Conservation (phyloP, 371 early-diverging fungal species). For the Entomophthora muscae region DNA sequence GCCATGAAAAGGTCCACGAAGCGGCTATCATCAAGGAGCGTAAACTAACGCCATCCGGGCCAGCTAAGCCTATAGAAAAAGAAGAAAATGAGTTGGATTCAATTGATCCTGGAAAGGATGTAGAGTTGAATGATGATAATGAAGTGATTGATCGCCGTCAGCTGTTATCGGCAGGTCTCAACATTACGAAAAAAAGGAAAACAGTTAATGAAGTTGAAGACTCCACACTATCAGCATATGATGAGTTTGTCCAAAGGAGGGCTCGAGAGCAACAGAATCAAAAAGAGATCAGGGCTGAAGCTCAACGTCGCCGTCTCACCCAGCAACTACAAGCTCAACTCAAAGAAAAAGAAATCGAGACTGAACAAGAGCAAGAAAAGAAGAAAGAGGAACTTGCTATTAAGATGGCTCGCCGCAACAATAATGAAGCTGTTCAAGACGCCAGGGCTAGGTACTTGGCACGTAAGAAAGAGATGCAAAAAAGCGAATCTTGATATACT, state of each 20-base stretch:
- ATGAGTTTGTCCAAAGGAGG: slow-evolving; percentile 8
- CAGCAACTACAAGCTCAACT: slow-evolving; percentile 16
- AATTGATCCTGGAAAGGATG: slow-evolving; percentile 23
- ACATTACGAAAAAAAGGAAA: slow-evolving; percentile 25
- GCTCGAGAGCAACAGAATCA: slow-evolving; percentile 7
- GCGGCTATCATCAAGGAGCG: slow-evolving; percentile 10
- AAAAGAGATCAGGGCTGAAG: slow-evolving; percentile 13
- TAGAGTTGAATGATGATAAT: slow-evolving; percentile 47
- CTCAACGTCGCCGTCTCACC: slow-evolving; percentile 11
- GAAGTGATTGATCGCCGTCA: slow-evolving; percentile 68
- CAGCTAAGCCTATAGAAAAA: slow-evolving; percentile 15
- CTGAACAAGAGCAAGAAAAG: slow-evolving; percentile 26
- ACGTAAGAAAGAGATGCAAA: slow-evolving; percentile 42
- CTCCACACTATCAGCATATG: slow-evolving; percentile 17
- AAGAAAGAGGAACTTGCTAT: slow-evolving; percentile 30
- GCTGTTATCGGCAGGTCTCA: slow-evolving; percentile 57
- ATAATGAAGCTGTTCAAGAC: slow-evolving; percentile 47
- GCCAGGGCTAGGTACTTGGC: slow-evolving; percentile 61
- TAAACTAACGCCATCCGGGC: slow-evolving; percentile 10
- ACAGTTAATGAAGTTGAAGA: slow-evolving; percentile 14
- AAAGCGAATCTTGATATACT: no score
- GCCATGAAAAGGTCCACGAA: slow-evolving; percentile 12
- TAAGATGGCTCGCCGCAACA: slow-evolving; percentile 36
- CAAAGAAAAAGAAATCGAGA: slow-evolving; percentile 24
- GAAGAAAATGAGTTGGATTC: no score